Evolutionary conservation across 1,284 basidiomycete genomes (phyloP).

Genomic region (Ceratobasidium sp.): DNA sequence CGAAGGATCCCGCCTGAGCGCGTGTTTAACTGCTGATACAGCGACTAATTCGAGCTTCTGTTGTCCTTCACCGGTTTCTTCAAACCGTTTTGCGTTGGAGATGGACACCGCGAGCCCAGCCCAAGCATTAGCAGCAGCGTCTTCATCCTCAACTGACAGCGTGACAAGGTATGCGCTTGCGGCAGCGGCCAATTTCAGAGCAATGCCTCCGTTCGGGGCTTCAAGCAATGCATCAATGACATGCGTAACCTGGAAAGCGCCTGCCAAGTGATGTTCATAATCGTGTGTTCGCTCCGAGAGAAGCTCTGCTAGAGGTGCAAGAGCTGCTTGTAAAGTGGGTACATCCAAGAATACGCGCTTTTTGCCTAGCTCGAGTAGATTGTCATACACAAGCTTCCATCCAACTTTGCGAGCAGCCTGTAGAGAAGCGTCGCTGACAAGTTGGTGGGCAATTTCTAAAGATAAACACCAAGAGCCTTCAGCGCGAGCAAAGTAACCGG

Average conservation of each 20-base stretch:
- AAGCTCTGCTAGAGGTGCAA: slow-evolving; percentile 44
- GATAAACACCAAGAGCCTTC: slow-evolving; percentile 75
- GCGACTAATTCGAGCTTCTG: slow-evolving; percentile 52
- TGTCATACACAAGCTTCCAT: slow-evolving; percentile 91
- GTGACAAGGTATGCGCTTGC: slow-evolving; percentile 79
- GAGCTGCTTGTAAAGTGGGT: slow-evolving; percentile 47
- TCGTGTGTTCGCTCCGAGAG: slow-evolving; percentile 55
- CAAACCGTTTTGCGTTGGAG: slow-evolving; percentile 29
- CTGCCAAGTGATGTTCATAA: slow-evolving; percentile 54
- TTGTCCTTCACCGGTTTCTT: slow-evolving; percentile 7
- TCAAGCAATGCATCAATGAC: slow-evolving; percentile 35
- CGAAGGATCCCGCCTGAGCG: slow-evolving; percentile 77
- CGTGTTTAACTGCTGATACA: slow-evolving; percentile 73
- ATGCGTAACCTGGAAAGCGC: neutral
- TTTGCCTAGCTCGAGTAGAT: slow-evolving; percentile 71
- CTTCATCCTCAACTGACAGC: slow-evolving; percentile 70
- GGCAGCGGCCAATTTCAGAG: slow-evolving; percentile 69
- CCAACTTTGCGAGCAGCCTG: slow-evolving; percentile 74
- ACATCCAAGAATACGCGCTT: slow-evolving; percentile 53
- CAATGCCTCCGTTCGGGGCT: slow-evolving; percentile 43
- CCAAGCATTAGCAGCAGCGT: slow-evolving; percentile 69
- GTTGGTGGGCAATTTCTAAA: slow-evolving; percentile 65
- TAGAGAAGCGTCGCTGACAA: slow-evolving; percentile 61
- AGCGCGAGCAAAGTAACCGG: slow-evolving; percentile 80
- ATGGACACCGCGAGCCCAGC: slow-evolving; percentile 82